phyloP scores from a whole-genome alignment of 164 flowering plant genomes.

The Santalum album region DNA sequence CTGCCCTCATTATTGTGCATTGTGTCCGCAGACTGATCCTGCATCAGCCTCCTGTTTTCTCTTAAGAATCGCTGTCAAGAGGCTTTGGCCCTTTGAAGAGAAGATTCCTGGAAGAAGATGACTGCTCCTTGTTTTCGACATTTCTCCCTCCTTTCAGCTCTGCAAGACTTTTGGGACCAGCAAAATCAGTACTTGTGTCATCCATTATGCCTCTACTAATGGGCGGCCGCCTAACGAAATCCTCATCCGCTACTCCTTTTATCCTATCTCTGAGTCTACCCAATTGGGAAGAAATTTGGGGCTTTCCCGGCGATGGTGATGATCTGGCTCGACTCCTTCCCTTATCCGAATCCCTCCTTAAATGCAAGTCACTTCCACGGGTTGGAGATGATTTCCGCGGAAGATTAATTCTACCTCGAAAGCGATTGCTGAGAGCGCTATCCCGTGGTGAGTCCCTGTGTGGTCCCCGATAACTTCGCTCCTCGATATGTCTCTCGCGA shows the following conservation, averaged over 20 bases:
- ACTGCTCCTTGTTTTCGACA: slow-evolving; percentile 21
- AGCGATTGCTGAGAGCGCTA: slow-evolving; percentile 43
- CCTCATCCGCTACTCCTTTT: slow-evolving; percentile 33
- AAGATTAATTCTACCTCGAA: slow-evolving; percentile 58
- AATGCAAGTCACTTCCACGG: slow-evolving; percentile 14
- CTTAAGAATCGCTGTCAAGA: slow-evolving; percentile 66
- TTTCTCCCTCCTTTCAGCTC: slow-evolving; percentile 34
- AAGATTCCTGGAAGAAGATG: slow-evolving; percentile 21
- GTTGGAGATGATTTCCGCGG: slow-evolving; percentile 38
- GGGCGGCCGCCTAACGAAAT: slow-evolving; percentile 16
- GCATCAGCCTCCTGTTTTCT: slow-evolving; percentile 48
- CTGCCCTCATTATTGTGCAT: slow-evolving; percentile 17
- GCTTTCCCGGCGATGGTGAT: too few relatives aligned
- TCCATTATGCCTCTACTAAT: slow-evolving; percentile 25
- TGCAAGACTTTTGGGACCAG: slow-evolving; percentile 59
- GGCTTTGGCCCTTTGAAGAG: slow-evolving; percentile 86
- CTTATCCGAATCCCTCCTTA: too few relatives aligned
- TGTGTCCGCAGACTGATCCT: too few relatives aligned
- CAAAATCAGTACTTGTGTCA: slow-evolving; percentile 25
- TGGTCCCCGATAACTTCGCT: too few relatives aligned
- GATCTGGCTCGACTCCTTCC: too few relatives aligned
- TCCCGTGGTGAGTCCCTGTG: too few relatives aligned
- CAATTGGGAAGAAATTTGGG: slow-evolving; percentile 21
- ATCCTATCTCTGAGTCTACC: slow-evolving; percentile 47
- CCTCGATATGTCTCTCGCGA: slow-evolving; percentile 26